phyloP scores from a whole-genome alignment of 176 grass and related monocot genomes.

The Saccharum officinarum region DNA sequence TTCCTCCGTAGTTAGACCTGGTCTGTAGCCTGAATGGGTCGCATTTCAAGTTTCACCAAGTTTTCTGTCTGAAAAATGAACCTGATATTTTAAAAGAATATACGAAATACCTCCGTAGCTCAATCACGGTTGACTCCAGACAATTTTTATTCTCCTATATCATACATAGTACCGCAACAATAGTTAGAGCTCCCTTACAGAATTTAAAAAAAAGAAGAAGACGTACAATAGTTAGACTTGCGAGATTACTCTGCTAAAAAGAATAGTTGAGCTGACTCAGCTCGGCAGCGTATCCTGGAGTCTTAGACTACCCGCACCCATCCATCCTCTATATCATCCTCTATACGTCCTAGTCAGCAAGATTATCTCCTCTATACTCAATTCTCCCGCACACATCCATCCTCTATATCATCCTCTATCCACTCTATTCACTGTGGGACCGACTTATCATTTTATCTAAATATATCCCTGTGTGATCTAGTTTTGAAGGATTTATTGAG shows the following conservation, averaged over 20 bases:
- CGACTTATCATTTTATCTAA: too few relatives aligned
- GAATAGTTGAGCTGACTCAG: slow-evolving; percentile 19
- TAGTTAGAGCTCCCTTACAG: not conserved
- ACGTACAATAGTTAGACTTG: not conserved
- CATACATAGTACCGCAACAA: not conserved
- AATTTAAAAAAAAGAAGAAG: not conserved
- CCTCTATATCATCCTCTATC: too few relatives aligned
- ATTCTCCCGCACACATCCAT: too few relatives aligned
- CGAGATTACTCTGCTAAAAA: not conserved
- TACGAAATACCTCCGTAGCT: not conserved
- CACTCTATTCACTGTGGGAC: too few relatives aligned
- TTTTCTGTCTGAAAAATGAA: not conserved
- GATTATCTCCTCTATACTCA: too few relatives aligned
- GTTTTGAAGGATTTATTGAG: too few relatives aligned
- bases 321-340: too few relatives aligned
- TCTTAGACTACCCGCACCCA: too few relatives aligned
- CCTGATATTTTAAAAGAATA: not conserved
- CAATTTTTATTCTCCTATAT: not conserved
- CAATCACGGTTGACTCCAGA: not conserved
- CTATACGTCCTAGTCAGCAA: too few relatives aligned
- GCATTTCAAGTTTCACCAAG: not conserved
- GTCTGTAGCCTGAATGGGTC: not conserved
- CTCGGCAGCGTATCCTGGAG: not conserved
- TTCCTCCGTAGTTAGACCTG: not conserved
- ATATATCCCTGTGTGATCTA: too few relatives aligned